Conservation (phyloP, 805 yeast genomes). For the Candida berthetii region DNA sequence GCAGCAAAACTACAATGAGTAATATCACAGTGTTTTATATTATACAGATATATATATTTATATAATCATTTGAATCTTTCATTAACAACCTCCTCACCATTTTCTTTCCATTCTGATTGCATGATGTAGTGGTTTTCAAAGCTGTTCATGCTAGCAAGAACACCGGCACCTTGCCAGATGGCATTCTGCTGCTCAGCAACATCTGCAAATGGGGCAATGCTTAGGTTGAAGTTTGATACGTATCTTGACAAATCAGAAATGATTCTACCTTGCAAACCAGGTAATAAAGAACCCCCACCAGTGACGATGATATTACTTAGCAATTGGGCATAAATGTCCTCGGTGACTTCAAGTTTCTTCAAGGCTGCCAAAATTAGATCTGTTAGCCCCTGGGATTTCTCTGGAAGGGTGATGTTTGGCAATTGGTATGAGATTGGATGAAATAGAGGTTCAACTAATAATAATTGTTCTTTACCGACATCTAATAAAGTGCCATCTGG, state of each 20-base stretch:
- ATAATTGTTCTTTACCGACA: conserved; percentile 46
- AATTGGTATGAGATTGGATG: conserved; percentile 50
- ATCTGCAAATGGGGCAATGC: conserved; percentile 57
- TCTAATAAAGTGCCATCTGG: conserved; percentile 46
- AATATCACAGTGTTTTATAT: too few species aligned
- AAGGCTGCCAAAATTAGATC: conserved; percentile 33
- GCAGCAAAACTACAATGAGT: too few species aligned
- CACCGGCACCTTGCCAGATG: conserved; percentile 79
- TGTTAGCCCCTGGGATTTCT: conserved; percentile 22
- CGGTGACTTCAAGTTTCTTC: conserved; percentile 35
- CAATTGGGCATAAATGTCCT: conserved; percentile 31
- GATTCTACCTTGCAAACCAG: conserved; percentile 63
- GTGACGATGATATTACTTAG: conserved; percentile 68
- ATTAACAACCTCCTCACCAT: conserved; percentile 44
- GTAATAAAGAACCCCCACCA: conserved; percentile 68
- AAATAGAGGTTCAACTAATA: conserved; percentile 64
- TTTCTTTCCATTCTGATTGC: conserved; percentile 65
- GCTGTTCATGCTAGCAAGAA: conserved; percentile 69
- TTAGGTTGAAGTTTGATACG: conserved; percentile 58
- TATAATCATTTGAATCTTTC: conserved; percentile 34
- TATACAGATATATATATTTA: too few species aligned
- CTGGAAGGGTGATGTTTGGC: conserved; percentile 22
- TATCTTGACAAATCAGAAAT: conserved; percentile 52
- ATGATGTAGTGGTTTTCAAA: conserved; percentile 79
- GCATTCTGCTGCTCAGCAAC: conserved; percentile 59